These are phyloP conservation scores for Nepenthes mirabilis DNA, from an alignment of 148 eudicot genomes.

Conservation along the genomic window DNA sequence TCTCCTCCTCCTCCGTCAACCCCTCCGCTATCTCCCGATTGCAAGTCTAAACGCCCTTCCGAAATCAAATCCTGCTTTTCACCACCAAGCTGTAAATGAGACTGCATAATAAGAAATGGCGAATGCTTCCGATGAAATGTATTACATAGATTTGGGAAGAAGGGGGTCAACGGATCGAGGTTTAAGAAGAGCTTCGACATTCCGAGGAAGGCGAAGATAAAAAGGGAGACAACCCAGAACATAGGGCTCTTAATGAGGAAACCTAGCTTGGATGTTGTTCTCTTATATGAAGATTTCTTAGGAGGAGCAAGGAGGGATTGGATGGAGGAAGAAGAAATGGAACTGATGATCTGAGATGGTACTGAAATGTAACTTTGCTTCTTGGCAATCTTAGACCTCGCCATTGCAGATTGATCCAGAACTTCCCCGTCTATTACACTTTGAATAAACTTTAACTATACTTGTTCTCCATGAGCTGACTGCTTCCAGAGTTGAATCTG, in stretches of 20 bases:
- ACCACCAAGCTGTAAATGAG: not conserved
- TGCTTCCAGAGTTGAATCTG: too few species aligned
- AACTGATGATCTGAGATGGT: conserved; percentile 57
- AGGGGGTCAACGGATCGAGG: conserved; percentile 31
- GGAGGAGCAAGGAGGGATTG: conserved; percentile 49
- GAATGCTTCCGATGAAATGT: conserved; percentile 11
- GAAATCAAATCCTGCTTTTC: not conserved
- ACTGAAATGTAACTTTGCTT: conserved; percentile 44
- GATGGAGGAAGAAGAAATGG: conserved; percentile 51
- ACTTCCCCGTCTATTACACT: too few species aligned
- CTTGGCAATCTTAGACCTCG: too few species aligned
- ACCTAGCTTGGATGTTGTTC: conserved; percentile 7
- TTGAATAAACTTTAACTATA: too few species aligned
- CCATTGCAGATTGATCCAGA: too few species aligned
- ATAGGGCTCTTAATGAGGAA: conserved; percentile 21
- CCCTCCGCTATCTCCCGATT: not conserved
- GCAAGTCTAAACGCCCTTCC: not conserved
- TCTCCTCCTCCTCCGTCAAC: conserved; percentile 8
- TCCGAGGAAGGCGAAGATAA: conserved; percentile 37
- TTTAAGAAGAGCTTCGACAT: conserved; percentile 35
- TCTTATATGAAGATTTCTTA: conserved; percentile 23
- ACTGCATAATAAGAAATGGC: not conserved
- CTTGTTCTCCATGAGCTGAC: too few species aligned
- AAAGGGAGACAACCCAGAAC: conserved; percentile 30
- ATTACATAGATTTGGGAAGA: conserved; percentile 31